Base-by-base conservation (phyloP, 73 alveolate genomes). In the Symbiodinium natans region DNA sequence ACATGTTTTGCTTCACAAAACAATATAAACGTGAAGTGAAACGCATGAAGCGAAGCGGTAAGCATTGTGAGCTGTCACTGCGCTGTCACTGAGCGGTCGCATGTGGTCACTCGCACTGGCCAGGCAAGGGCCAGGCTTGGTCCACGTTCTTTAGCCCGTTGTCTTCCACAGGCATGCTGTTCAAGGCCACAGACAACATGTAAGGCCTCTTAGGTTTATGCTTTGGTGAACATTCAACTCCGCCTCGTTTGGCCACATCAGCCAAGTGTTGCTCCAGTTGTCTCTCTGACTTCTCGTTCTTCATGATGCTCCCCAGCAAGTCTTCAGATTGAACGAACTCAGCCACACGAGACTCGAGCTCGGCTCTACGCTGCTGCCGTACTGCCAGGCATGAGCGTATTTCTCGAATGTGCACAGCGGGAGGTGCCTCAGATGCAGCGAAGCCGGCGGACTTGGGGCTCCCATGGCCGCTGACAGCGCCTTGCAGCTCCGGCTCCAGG, bases 261-360 rank as follows among this genome's bases (percentile, higher is more conserved):
- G 93, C 77, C 77, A 84, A 15, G 46, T 38, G 93, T 34, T 29
- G 48, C n/a, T 41, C 77, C n/a, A 84, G 93, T 52, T 41, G 68
- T 27, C 77, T 63, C 23, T 84, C 77, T 11, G 93, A 52, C 48
- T 84, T 31, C 39, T 84, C 93, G 23, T 59, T 84, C 39, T 46
- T 59, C 80, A 43, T 84, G 48, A 84, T 84, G 82, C 93, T 29
- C 11, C 68, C 80, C 42, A 41, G 77, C 46, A 84, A 39, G 80
- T 84, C 68, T 9, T 84, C 93, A 8, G 93, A 84, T 63, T 43
- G 93, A 39, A 56, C 93, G 56, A 84, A 84, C 21, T 31, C 68
- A 13, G 93, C 93, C 11, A 84, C 93, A 13, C 93, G 56, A 25
- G 54, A 41, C 52, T 84, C 93, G n/a, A 84, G 77, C 77, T 84